Conservation (phyloP, 225 moss, liverwort and hornwort genomes). For the Rhytidiadelphus loreus region DNA sequence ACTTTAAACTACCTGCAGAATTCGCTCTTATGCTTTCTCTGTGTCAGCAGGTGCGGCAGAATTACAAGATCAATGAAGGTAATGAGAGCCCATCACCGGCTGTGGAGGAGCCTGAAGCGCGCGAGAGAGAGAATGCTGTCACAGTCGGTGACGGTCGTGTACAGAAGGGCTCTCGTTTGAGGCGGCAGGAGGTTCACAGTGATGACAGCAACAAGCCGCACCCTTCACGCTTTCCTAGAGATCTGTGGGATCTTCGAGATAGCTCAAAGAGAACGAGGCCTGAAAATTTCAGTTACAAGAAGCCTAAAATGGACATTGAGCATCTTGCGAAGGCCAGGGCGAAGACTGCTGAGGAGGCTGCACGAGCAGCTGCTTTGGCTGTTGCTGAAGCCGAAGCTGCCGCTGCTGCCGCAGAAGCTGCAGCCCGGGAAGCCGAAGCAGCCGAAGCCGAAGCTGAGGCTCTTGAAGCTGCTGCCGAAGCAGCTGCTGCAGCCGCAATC, state of each 20-base stretch:
- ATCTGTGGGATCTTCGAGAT: conserved; percentile 59
- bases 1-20: background rate
- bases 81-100: conserved; percentile 36
- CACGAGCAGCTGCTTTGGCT: conserved; percentile 85
- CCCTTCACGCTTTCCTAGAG: conserved; percentile 83
- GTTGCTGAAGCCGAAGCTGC: conserved; percentile 98
- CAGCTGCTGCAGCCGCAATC: conserved; percentile 69
- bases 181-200: conserved; percentile 66
- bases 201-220: conserved; percentile 70
- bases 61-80: conserved; percentile 77
- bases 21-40: conserved; percentile 1
- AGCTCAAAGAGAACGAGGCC: conserved; percentile 73
- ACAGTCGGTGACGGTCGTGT: conserved; percentile 55
- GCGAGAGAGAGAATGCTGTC: conserved; percentile 52
- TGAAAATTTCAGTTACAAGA: conserved; percentile 46
- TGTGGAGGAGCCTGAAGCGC: conserved; percentile 39
- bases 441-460: conserved; percentile 98
- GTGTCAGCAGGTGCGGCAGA: conserved; percentile 56
- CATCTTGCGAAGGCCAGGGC: conserved; percentile 77
- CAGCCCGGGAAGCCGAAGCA: conserved; percentile 85
- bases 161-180: conserved; percentile 49
- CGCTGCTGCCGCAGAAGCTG: conserved; percentile 89
- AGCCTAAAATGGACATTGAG: conserved; percentile 67
- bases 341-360: conserved; percentile 93
- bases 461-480: conserved; percentile 93